Evolutionary conservation across 108 stramenopile genomes (phyloP).

Genomic region (Cylindrotheca closterium): DNA sequence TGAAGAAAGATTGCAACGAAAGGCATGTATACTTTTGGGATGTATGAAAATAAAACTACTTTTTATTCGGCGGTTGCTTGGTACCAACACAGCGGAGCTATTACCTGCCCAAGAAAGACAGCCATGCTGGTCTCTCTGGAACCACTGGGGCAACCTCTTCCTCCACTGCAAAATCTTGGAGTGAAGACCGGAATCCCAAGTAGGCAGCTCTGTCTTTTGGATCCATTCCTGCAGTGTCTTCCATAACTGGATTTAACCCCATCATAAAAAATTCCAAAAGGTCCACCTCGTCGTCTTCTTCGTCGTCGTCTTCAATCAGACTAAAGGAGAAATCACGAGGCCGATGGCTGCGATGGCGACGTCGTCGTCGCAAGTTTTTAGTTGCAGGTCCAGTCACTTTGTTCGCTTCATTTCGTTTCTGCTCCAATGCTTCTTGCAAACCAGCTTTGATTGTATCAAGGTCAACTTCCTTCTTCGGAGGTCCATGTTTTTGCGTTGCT

Average conservation of each 20-base stretch:
- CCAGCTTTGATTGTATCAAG: conserved; percentile 14
- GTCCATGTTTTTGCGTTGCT: conserved; percentile 12
- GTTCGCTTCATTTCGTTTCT: conserved; percentile 3
- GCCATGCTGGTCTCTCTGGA: no score
- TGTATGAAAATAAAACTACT: no score
- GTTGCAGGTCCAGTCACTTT: not conserved
- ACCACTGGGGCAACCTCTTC: no score
- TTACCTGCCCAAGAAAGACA: no score
- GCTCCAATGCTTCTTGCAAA: conserved; percentile 18
- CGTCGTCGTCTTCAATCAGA: not conserved
- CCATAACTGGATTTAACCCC: not conserved
- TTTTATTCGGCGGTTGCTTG: no score
- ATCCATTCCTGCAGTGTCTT: not conserved
- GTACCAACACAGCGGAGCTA: no score
- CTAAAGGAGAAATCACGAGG: not conserved
- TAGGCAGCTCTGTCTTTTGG: not conserved
- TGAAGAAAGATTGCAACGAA: no score
- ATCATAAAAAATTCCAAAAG: not conserved
- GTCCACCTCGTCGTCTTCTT: not conserved
- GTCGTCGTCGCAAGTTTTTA: not conserved
- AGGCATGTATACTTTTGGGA: no score
- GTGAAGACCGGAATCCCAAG: not conserved
- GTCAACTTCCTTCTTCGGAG: conserved; percentile 2
- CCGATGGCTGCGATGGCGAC: not conserved
- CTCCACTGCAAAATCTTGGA: not conserved